Evolutionary conservation across 2,329 filamentous ascomycete species (phyloP).

Genomic region (Colletotrichum lini): DNA sequence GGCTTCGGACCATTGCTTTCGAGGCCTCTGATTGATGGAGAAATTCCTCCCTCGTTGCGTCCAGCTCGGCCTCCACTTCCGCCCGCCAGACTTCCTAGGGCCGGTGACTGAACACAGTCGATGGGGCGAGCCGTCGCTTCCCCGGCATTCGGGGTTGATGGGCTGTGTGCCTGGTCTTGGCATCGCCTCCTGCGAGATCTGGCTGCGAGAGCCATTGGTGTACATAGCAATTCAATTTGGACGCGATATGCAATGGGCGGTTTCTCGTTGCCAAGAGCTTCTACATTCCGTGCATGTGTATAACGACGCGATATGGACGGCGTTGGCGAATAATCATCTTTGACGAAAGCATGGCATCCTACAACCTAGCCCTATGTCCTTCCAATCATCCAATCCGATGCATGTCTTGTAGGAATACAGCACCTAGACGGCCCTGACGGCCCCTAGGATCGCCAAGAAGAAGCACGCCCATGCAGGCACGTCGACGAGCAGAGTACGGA

Average conservation of each 20-base stretch:
- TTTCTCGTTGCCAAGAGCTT: background rate
- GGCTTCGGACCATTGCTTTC: slow-evolving; percentile 27
- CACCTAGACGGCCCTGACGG: background rate
- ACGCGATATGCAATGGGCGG: background rate
- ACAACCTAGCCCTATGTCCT: background rate
- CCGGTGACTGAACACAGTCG: background rate
- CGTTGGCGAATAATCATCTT: background rate
- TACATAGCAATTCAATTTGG: background rate
- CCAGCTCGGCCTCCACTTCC: slow-evolving; percentile 20
- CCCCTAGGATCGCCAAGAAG: slow-evolving; percentile 41
- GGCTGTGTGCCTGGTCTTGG: slow-evolving; percentile 9
- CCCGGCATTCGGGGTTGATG: slow-evolving; percentile 12
- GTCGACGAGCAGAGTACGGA: slow-evolving; percentile 48
- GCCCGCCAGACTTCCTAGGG: background rate
- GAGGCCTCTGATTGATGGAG: slow-evolving; percentile 51
- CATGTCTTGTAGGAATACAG: no score
- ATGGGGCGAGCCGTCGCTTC: background rate
- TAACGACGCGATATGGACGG: background rate
- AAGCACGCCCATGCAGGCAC: slow-evolving; percentile 49
- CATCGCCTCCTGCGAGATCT: background rate
- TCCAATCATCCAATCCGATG: no score
- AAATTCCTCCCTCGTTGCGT: slow-evolving; percentile 44
- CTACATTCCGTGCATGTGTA: background rate
- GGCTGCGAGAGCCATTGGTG: background rate
- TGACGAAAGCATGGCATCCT: background rate